phyloP scores from a whole-genome alignment of 257 asterid genomes.

The Rauvolfia tetraphylla region DNA sequence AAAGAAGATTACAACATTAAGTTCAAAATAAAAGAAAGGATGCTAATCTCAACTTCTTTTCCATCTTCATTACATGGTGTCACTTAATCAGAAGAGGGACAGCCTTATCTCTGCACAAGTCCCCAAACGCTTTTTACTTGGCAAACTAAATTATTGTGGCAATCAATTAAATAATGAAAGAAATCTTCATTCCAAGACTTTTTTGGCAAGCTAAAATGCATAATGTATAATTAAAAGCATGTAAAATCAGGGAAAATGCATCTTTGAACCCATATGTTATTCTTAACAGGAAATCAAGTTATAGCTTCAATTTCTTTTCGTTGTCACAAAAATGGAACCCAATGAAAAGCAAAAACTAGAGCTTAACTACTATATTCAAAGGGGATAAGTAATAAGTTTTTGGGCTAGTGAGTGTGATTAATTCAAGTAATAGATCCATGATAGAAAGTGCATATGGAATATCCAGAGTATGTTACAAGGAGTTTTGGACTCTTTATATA shows the following conservation, averaged over 20 bases:
- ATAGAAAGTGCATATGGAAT: background rate
- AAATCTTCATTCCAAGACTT: background rate
- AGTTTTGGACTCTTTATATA: too few species aligned
- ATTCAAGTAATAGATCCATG: background rate
- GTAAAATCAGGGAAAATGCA: background rate
- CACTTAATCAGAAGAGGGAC: background rate
- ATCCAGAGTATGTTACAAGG: background rate
- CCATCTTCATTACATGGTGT: background rate
- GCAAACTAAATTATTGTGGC: background rate
- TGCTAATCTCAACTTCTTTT: background rate
- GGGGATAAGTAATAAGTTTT: background rate
- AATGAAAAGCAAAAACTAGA: background rate
- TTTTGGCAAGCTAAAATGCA: background rate
- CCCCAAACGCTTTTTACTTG: too few species aligned
- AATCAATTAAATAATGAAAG: background rate
- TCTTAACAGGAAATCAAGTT: background rate
- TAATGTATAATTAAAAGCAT: background rate
- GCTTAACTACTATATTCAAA: background rate
- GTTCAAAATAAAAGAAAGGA: conserved; percentile 6
- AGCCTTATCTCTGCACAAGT: background rate
- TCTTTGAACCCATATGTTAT: background rate
- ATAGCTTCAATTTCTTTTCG: background rate
- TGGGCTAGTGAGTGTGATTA: background rate
- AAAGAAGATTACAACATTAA: conserved; percentile 3
- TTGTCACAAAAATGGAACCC: background rate